phyloP scores from a whole-genome alignment of 2,329 filamentous ascomycete species.

The Rhynchosporium agropyri region DNA sequence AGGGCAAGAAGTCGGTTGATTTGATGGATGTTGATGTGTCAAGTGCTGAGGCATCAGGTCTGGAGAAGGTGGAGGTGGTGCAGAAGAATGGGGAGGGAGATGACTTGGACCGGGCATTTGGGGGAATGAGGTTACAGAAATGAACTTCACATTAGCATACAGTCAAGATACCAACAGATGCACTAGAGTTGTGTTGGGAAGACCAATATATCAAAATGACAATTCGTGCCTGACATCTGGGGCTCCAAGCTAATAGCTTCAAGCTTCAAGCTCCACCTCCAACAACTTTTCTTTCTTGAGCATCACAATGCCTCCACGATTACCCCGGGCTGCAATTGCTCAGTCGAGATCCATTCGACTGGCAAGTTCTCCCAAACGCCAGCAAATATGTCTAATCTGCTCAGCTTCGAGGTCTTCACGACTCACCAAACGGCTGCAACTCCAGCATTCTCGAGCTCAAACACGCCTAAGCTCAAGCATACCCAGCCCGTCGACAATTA shows the following conservation, averaged over 20 bases:
- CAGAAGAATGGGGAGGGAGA: constrained; percentile 51
- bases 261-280: constrained; percentile 3
- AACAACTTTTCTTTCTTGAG: constrained; percentile 19
- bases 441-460: constrained; percentile 23
- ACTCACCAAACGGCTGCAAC: constrained; percentile 9
- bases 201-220: background rate
- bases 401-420: constrained; percentile 22
- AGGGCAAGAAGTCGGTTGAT: constrained; percentile 26
- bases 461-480: constrained; percentile 27
- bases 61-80: constrained; percentile 44
- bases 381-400: constrained; percentile 38
- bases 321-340: constrained; percentile 34
- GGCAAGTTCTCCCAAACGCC: constrained; percentile 19
- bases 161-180: no score
- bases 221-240: constrained; percentile 21
- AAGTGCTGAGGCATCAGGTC: constrained; percentile 39
- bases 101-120: constrained; percentile 57
- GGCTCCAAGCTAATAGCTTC: constrained; percentile 10
- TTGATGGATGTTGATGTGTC: constrained; percentile 42
- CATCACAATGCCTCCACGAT: constrained; percentile 42
- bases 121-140: constrained; percentile 48
- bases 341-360: constrained; percentile 23
- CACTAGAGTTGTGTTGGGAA: no score
- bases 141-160: background rate
- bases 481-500: constrained; percentile 14